phyloP scores from a whole-genome alignment of 179 eudicot genomes.

The Spinacia oleracea region DNA sequence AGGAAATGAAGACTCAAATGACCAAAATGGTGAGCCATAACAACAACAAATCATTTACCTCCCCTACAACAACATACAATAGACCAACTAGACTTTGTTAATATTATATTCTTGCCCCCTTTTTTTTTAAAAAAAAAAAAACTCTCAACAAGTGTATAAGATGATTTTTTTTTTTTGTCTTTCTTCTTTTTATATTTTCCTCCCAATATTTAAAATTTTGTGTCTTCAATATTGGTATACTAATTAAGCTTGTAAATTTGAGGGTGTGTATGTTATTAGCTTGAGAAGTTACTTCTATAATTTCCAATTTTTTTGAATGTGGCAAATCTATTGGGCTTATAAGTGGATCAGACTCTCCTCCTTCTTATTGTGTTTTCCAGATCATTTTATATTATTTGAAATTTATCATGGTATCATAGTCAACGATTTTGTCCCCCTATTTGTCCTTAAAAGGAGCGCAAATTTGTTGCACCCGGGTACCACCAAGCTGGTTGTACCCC shows the following conservation, averaged over 20 bases:
- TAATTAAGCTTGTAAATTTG: conserved; percentile 29
- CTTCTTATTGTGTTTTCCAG: too few relatives aligned
- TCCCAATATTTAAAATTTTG: neutral
- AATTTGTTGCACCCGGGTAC: too few relatives aligned
- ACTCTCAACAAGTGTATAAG: conserved; percentile 14
- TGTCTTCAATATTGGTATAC: neutral
- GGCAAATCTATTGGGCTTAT: too few relatives aligned
- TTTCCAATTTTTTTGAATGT: too few relatives aligned
- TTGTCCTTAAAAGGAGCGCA: too few relatives aligned
- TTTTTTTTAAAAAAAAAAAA: neutral
- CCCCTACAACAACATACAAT: conserved; percentile 28
- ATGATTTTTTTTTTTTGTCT: conserved; percentile 5
- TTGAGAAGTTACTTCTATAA: too few relatives aligned
- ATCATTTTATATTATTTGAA: too few relatives aligned
- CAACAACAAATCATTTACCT: conserved; percentile 21
- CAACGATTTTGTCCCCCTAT: too few relatives aligned
- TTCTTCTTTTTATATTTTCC: neutral
- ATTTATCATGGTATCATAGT: too few relatives aligned
- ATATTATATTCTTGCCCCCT: conserved; percentile 1
- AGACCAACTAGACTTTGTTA: conserved; percentile 61
- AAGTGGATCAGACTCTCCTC: too few relatives aligned
- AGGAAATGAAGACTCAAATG: conserved; percentile 81
- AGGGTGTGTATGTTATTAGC: conserved; percentile 9
- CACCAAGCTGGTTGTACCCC: too few relatives aligned
- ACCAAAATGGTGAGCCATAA: conserved; percentile 49